Evolutionary conservation across 225 moss, liverwort and hornwort species (phyloP), one percentile per base, ranked within the genome.

Genomic region (Polytrichum commune): DNA sequence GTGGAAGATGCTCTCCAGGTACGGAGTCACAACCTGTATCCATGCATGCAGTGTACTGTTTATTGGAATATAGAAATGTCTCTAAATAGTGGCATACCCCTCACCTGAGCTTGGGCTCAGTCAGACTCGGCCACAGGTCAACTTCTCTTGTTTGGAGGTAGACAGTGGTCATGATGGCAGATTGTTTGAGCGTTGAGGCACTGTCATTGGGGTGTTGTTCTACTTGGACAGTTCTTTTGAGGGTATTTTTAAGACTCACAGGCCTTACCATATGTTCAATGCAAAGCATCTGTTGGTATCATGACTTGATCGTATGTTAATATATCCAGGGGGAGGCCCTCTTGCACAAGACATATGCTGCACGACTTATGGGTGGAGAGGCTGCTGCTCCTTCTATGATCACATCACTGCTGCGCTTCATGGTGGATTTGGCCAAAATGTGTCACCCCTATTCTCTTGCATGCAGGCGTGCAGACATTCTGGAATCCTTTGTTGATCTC

Each of bases 381-480:
- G 90, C 90, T 46, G 92, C 95, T 79, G 95, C 98, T 24, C 98
- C 98, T 53, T 85, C 88, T 67, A 78, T 98, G 67, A 87, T 95
- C 65, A 93, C 93, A 71, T 93, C 92, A 53, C 90, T 98, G 66
- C 63, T 98, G 81, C 91, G 93, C 30, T 98, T 98, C 72, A 98
- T 98, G 98, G 98, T 95, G 62, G 91, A 91, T 82, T 81, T 93
- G 69, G 94, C 98, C 63, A 98, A 98, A 85, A 98, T 98, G 93
- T 93, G 90, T 87, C 91, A 86, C 66, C 91, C 98, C 26, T 98
- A 95, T 35, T 92, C 92, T 29, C 71, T 90, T 69, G 98, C 95
- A 67, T 98, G 94, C 81, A 88, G 90, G 67, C 92, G 98, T 60
- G 77, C 85, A 76, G 91, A 95, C 67, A 80, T 95, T 65, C 77